phyloP scores from a whole-genome alignment of 2,329 filamentous ascomycete genomes.

The Alternaria alternata region DNA sequence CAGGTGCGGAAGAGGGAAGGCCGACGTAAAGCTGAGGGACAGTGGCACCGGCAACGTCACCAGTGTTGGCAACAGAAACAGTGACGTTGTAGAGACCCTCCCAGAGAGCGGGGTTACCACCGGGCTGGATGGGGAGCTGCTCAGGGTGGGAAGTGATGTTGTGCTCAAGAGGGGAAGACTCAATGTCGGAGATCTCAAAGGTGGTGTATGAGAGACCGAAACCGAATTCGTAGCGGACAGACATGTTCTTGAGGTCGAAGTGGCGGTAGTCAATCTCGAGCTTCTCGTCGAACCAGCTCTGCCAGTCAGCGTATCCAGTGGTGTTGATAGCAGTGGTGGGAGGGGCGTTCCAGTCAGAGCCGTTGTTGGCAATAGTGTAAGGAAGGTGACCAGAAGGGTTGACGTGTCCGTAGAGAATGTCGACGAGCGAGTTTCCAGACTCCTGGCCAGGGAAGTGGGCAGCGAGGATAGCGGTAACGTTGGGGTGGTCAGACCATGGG shows the following conservation, averaged over 20 bases:
- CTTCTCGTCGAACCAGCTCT: slow-evolving; percentile 63
- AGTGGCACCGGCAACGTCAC: slow-evolving; percentile 59
- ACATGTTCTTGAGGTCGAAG: slow-evolving; percentile 71
- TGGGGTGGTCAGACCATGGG: slow-evolving; percentile 53
- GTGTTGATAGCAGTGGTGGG: slow-evolving; percentile 52
- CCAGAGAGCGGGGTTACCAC: slow-evolving; percentile 63
- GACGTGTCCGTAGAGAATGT: slow-evolving; percentile 73
- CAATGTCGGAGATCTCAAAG: slow-evolving; percentile 74
- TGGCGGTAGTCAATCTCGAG: slow-evolving; percentile 82
- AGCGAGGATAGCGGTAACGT: slow-evolving; percentile 54
- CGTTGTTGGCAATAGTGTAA: slow-evolving; percentile 80
- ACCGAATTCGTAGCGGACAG: slow-evolving; percentile 81
- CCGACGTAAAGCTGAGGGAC: slow-evolving; percentile 67
- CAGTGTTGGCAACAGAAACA: slow-evolving; percentile 75
- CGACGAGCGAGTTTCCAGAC: slow-evolving; percentile 51
- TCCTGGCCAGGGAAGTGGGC: slow-evolving; percentile 55
- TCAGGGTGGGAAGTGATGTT: slow-evolving; percentile 68
- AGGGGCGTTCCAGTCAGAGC: slow-evolving; percentile 70
- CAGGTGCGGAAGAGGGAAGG: slow-evolving; percentile 65
- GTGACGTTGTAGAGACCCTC: slow-evolving; percentile 73
- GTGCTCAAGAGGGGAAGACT: slow-evolving; percentile 60
- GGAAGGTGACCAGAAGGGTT: slow-evolving; percentile 83
- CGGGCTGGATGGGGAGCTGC: slow-evolving; percentile 52
- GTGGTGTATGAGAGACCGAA: slow-evolving; percentile 79
- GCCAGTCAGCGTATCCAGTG: slow-evolving; percentile 54